Evolutionary conservation across 2,329 filamentous ascomycete species (phyloP).

Genomic region (Fusarium bactridioides): DNA sequence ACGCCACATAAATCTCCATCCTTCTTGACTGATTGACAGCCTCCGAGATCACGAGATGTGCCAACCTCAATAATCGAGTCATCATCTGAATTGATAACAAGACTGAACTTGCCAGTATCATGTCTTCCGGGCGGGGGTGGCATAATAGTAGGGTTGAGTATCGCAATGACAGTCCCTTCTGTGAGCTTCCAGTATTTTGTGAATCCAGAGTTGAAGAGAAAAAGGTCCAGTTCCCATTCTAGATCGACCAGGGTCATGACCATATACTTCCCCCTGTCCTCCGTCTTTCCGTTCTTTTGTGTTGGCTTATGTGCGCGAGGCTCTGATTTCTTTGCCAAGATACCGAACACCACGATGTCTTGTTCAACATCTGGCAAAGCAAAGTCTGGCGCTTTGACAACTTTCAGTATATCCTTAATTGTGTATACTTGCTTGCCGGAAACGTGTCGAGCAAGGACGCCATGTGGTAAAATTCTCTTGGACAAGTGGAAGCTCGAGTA

Average conservation of each 20-base stretch:
- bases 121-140: slow-evolving; percentile 78
- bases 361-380: slow-evolving; percentile 82
- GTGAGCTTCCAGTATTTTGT: slow-evolving; percentile 94
- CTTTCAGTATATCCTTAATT: slow-evolving; percentile 81
- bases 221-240: slow-evolving; percentile 89
- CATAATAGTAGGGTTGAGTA: slow-evolving; percentile 91
- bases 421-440: slow-evolving; percentile 78
- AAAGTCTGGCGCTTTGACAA: slow-evolving; percentile 84
- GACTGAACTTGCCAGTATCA: slow-evolving; percentile 83
- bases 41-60: slow-evolving; percentile 82
- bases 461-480: slow-evolving; percentile 83
- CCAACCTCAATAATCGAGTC: slow-evolving; percentile 94
- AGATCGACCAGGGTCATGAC: slow-evolving; percentile 87
- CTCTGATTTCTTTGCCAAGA: slow-evolving; percentile 87
- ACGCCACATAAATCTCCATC: slow-evolving; percentile 81
- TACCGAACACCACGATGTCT: slow-evolving; percentile 88
- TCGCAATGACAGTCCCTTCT: slow-evolving; percentile 88
- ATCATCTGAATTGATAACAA: slow-evolving; percentile 84
- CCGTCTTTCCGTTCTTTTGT: slow-evolving; percentile 55
- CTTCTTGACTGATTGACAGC: slow-evolving; percentile 84
- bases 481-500: slow-evolving; percentile 88
- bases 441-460: slow-evolving; percentile 79
- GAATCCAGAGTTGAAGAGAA: slow-evolving; percentile 90
- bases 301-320: slow-evolving; percentile 68
- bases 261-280: slow-evolving; percentile 86